Evolutionary conservation across 306 rosid genomes (phyloP), one percentile per base, ranked within the genome.

Genomic region (Vicia sativa): DNA sequence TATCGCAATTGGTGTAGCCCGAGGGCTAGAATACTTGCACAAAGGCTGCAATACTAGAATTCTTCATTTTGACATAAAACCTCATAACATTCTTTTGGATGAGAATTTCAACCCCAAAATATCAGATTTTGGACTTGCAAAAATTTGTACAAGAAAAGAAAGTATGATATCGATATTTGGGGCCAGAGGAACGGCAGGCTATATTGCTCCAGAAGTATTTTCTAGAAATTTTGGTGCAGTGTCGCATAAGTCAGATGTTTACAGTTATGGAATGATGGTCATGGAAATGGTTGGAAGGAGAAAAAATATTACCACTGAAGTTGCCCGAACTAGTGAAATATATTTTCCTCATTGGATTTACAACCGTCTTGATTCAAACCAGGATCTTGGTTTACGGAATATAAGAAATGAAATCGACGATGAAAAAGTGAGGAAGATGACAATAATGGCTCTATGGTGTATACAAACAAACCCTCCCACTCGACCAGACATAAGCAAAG

Each of bases 41-140:
- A 73, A 26, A 4, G 79, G 73, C 0, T 74, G 79, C 42, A 74
- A 66, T 7, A 57, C 62, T 14, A 58, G 54, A 48, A 74, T 74
- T 0, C 50, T 35, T 2, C 73, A 74, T 46, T 74, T 74, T 57
- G 79, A 74, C 26, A 74, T 67, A 8, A 74, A 74, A 26, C 79
- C 79, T 44, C 78, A 54, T 25, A 54, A 54, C 38, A 55, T 55
- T 25, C 38, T 55, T 7, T 12, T 55, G 10, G 62, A 28, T n/a
- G 6, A 55, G 62, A 26, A 55, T 55, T 55, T 28, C 38, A 7
- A 28, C 1, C 62, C 41, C 11, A 56, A n/a, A 29, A 56, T 56
- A 28, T 56, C 62, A 3, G 62, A 56, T 56, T 56, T 56, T 28
- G 62, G 62, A 28, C 62, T 56, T 56, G 62, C 41, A 7, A 56